Conservation (phyloP, 208 protist genomes). For the Trypanosoma melophagium region DNA sequence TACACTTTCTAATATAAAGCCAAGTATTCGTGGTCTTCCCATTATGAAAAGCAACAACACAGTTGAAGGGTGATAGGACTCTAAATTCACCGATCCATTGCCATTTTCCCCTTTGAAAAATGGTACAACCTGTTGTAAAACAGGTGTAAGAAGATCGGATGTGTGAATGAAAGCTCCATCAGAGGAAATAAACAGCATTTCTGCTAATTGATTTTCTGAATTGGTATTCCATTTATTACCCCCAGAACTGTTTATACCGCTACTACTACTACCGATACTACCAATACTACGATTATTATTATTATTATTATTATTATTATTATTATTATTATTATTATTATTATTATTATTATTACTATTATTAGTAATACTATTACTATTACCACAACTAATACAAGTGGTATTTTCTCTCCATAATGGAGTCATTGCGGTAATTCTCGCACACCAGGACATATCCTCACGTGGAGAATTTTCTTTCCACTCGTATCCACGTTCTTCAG, state of each 20-base stretch:
- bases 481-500: neutral
- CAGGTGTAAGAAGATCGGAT: neutral
- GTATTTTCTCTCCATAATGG: constrained; percentile 1
- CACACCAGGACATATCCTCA: neutral
- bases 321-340: too few species aligned
- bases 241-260: too few species aligned
- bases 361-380: too few species aligned
- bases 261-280: too few species aligned
- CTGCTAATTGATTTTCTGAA: neutral
- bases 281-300: too few species aligned
- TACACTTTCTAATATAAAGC: constrained; percentile 6
- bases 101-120: neutral
- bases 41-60: constrained; percentile 19
- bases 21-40: neutral
- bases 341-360: too few species aligned
- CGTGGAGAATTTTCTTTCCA: constrained; percentile 1
- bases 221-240: too few species aligned
- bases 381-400: neutral
- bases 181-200: constrained; percentile 18
- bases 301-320: too few species aligned
- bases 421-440: constrained; percentile 17
- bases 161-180: constrained; percentile 18
- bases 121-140: too few species aligned
- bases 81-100: neutral
- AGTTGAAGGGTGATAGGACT: constrained; percentile 18